Evolutionary conservation across 140 eudicot species (phyloP), one percentile per base, ranked within the genome.

Genomic region (Flaveria floridana): DNA sequence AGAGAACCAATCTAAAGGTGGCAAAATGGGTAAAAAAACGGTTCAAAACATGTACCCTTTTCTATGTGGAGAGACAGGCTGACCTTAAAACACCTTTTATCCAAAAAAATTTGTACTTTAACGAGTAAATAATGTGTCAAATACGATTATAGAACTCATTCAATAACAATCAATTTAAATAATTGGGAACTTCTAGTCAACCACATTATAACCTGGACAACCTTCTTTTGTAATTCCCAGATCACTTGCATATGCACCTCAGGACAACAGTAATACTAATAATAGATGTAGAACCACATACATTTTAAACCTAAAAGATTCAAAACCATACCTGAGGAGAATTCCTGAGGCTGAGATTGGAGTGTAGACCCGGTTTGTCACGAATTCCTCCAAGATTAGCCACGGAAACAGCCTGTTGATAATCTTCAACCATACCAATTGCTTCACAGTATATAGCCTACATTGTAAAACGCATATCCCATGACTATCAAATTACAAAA

Each of bases 401-500:
- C 19, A 86, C 89, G 0, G 98, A 88, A 79, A 88, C 72, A 21
- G 96, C 95, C 70, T 94, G 99, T 75, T 94, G 99, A 79, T 90
- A 87, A 77, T 94, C 96, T 75, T 94, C 99, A 75, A 91, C 96
- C 95, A 91, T 94, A 14, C 92, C 89, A 71, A 83, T 82, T 34
- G 95, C 92, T 84, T 94, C 99, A 71, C 87, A 79, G 65, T 94
- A 94, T 48, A 91, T 80, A 62, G 99, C 97, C 99, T 94, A 69
- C 50, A 78, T 69, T 64, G 20, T 19, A 81, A 20, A 44, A 44
- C 9, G 50, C 50, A 44, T 2, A 77, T 65, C 68, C 18, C 46
- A 28, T 28, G 2, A 71, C 68, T 7, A 15, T 46, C 30, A 69
- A 57, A 3, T 25, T 12, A 62, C 34, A 73, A 46, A 74, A 2